Evolutionary conservation across 2,329 filamentous ascomycete species (phyloP), one percentile per base, ranked within the genome.

Genomic region (Hymenoscyphus repandus): DNA sequence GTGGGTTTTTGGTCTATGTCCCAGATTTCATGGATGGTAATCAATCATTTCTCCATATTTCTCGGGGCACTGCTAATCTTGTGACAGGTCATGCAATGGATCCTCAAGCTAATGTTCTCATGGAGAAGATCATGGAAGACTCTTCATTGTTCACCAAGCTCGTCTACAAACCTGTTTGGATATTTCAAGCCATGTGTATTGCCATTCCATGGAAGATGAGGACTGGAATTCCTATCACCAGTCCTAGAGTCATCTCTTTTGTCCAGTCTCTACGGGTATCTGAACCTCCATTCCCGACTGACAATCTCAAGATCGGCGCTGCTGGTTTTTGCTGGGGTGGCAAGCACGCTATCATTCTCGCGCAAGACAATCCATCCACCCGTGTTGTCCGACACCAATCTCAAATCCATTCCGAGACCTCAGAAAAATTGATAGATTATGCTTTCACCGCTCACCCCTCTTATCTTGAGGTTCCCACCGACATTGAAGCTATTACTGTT

Each of bases 261-360:
- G 63, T 75, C 52, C 51, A 59, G 32, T 58, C 62, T 3, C 57
- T 74, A 2, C 69, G 70, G 13, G 59, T 62, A 10, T 59, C 52
- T 13, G 52, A 55, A 12, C 51, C 58, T 15, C 58, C 58, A 13
- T 61, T 56, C 49, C 47, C 49, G 47, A 60, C 63, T 15, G 52
- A 63, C 15, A 50, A 59, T n/a, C 59, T 70, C 5, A 72, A 70
- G 48, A 64, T 83, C 41, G 79, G 74, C 15, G 75, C 72, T 0
- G 77, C 77, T 0, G 82, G 81, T 0, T 84, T 81, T 67, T 84
- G 79, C 69, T 85, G 80, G 80, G 81, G 81, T 22, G 82, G 78
- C 27, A 77, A 77, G 55, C 74, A 82, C 57, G 67, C 72, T 2
- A 61, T 79, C 9, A 62, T 72, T 15, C 71, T 83, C 2, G 68